phyloP scores from a whole-genome alignment of 2,329 filamentous ascomycete genomes.

The Calonectria hongkongensis region DNA sequence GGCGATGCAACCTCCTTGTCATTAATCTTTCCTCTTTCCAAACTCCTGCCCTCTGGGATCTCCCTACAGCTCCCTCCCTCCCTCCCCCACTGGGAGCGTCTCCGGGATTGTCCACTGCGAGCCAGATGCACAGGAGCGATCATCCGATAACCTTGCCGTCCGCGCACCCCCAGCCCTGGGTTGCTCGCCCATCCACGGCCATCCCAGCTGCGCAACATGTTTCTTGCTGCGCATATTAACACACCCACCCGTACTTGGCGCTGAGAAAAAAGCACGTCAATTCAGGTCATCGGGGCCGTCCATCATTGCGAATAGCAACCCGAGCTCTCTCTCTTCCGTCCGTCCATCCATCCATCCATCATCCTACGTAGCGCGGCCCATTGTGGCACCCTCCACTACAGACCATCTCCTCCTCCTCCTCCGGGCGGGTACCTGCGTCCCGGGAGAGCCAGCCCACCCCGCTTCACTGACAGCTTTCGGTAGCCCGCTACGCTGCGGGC shows the following conservation, averaged over 20 bases:
- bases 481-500: background rate
- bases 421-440: slow-evolving; percentile 32
- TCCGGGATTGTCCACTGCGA: background rate
- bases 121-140: slow-evolving; percentile 11
- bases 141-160: slow-evolving; percentile 32
- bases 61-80: background rate
- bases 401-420: background rate
- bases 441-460: slow-evolving; percentile 3
- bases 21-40: background rate
- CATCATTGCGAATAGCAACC: background rate
- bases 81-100: slow-evolving; percentile 1
- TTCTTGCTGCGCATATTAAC: slow-evolving; percentile 21
- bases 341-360: background rate
- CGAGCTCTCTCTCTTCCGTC: background rate
- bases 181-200: background rate
- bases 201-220: slow-evolving; percentile 12
- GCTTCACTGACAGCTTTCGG: background rate
- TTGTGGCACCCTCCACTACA: too few relatives aligned
- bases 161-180: background rate
- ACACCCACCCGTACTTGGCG: background rate
- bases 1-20: slow-evolving; percentile 15
- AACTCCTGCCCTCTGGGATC: slow-evolving; percentile 6
- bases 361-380: too few relatives aligned
- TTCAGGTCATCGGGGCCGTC: background rate
- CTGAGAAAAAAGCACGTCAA: background rate